Conservation (phyloP, 345 rosid species). For the Adansonia digitata region DNA sequence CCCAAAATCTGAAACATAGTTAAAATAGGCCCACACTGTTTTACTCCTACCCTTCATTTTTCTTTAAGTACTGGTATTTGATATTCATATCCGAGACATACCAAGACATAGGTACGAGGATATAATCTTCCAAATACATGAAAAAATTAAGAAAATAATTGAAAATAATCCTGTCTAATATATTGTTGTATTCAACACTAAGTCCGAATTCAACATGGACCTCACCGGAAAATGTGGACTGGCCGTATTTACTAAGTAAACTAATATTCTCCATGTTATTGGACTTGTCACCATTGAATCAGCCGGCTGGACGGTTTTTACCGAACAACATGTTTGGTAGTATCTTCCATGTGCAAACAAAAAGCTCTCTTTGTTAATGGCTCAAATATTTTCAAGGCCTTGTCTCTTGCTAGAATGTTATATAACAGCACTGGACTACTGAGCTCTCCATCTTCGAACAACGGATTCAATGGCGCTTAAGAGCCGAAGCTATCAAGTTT, state of each 20-base stretch:
- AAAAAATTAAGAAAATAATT: too few species aligned
- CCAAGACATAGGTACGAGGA: too few species aligned
- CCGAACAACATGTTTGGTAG: background rate
- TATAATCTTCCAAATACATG: too few species aligned
- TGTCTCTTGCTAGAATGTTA: background rate
- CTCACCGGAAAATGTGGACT: background rate
- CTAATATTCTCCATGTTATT: background rate
- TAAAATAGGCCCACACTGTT: background rate
- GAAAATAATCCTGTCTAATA: too few species aligned
- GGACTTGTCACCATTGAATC: constrained; percentile 4
- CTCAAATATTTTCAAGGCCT: background rate
- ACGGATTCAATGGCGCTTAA: constrained; percentile 26
- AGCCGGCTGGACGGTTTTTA: constrained; percentile 23
- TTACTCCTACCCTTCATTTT: too few species aligned
- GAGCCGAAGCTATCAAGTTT: constrained; percentile 30
- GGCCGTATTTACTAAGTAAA: background rate
- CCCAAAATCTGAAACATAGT: background rate
- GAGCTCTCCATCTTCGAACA: background rate
- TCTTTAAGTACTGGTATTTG: too few species aligned
- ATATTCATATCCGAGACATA: too few species aligned
- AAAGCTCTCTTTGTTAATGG: constrained; percentile 3
- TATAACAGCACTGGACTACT: background rate
- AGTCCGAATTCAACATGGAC: too few species aligned
- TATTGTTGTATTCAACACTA: too few species aligned
- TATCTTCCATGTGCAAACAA: constrained; percentile 3